Evolutionary conservation across 768 basidiomycete species (phyloP).

Genomic region (Boletus subparvulus): DNA sequence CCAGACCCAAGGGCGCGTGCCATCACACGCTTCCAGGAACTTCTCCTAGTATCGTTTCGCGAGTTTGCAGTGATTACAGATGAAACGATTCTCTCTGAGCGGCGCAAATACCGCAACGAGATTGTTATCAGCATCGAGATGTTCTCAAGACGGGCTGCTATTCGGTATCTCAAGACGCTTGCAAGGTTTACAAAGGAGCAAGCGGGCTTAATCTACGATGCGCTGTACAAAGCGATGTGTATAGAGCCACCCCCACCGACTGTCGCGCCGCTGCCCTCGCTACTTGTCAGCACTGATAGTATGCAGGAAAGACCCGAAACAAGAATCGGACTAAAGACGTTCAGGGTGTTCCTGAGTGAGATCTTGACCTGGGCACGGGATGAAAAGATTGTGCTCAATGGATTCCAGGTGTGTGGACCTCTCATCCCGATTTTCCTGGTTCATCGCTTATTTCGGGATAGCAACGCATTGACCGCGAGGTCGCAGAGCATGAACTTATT

Average conservation of each 20-base stretch:
- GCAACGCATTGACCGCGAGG: slow-evolving; percentile 84
- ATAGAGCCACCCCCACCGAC: slow-evolving; percentile 65
- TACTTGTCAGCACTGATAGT: slow-evolving; percentile 58
- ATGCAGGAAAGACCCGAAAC: slow-evolving; percentile 84
- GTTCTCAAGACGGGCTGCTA: slow-evolving; percentile 88
- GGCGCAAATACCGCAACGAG: slow-evolving; percentile 81
- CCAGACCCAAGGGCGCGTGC: slow-evolving; percentile 85
- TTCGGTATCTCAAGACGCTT: slow-evolving; percentile 80
- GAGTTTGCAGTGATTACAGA: slow-evolving; percentile 97
- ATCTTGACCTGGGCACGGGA: slow-evolving; percentile 94
- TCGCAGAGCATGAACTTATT: slow-evolving; percentile 96
- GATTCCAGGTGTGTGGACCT: slow-evolving; percentile 72
- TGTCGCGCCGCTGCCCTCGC: slow-evolving; percentile 45
- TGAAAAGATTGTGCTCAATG: slow-evolving; percentile 90
- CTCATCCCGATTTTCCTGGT: neutral
- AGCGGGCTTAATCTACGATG: slow-evolving; percentile 88
- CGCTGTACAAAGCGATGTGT: slow-evolving; percentile 82
- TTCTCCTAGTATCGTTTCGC: slow-evolving; percentile 93
- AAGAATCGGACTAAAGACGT: slow-evolving; percentile 80
- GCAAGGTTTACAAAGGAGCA: slow-evolving; percentile 87
- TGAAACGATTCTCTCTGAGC: slow-evolving; percentile 86
- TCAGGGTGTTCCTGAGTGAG: slow-evolving; percentile 87
- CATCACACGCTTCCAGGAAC: slow-evolving; percentile 96
- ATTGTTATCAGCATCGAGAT: slow-evolving; percentile 91
- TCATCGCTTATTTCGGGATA: slow-evolving; percentile 29